Evolutionary conservation across 1,284 basidiomycete species (phyloP).

Genomic region (Neolentinus lepideus): DNA sequence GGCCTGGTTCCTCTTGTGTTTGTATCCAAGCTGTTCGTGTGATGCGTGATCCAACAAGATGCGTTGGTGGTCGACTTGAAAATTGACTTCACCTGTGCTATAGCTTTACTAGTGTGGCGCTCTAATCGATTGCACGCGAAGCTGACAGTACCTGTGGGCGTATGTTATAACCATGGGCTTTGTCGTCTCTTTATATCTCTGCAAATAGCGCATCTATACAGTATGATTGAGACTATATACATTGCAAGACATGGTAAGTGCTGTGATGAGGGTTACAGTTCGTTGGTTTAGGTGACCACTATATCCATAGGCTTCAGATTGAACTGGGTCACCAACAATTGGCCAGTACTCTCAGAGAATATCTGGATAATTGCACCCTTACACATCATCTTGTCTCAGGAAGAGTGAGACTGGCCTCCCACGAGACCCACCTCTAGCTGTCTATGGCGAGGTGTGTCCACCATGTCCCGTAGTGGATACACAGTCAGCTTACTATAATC

Average conservation of each 20-base stretch:
- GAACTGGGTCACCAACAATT: slow-evolving; percentile 63
- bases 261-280: background rate
- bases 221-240: slow-evolving; percentile 63
- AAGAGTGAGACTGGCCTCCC: slow-evolving; percentile 63
- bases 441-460: slow-evolving; percentile 53
- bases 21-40: background rate
- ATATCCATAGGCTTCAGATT: slow-evolving; percentile 53
- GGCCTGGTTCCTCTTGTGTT: background rate
- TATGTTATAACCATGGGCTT: too few species aligned
- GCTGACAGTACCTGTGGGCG: too few species aligned
- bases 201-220: too few species aligned
- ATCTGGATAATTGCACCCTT: slow-evolving; percentile 1
- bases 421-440: slow-evolving; percentile 74
- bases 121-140: too few species aligned
- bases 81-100: background rate
- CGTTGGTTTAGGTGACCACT: background rate
- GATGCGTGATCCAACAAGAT: background rate
- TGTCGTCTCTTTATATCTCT: too few species aligned
- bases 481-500: background rate
- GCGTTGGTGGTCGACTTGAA: background rate
- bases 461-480: background rate
- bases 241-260: slow-evolving; percentile 70
- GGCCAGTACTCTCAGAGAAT: slow-evolving; percentile 33
- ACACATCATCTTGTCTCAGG: slow-evolving; percentile 28
- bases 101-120: too few species aligned